phyloP scores from a whole-genome alignment of 768 basidiomycete genomes.

The Tephrocybe sp. region DNA sequence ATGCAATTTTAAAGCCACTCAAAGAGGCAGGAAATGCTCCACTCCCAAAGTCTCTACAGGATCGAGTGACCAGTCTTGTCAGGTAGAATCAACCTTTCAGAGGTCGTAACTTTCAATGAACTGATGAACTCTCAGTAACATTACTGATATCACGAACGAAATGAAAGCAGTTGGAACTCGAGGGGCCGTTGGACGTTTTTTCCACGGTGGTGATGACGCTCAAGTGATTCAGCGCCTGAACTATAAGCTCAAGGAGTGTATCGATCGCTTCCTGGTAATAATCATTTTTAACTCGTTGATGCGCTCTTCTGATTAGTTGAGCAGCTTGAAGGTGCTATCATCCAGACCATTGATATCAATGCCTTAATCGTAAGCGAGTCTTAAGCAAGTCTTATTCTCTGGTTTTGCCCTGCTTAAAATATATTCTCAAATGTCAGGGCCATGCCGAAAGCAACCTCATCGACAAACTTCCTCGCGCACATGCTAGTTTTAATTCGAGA shows the following conservation, averaged over 20 bases:
- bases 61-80: constrained; percentile 5
- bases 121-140: constrained; percentile 3
- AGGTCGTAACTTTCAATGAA: no score
- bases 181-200: constrained; percentile 5
- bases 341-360: constrained; percentile 6
- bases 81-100: no score
- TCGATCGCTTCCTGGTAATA: constrained; percentile 12
- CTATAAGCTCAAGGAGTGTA: constrained; percentile 3
- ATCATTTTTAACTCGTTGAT: no score
- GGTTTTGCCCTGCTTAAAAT: no score
- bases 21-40: constrained; percentile 7
- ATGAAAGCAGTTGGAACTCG: constrained; percentile 3
- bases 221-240: constrained; percentile 6
- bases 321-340: constrained; percentile 9
- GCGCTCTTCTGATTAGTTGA: no score
- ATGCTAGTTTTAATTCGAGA: constrained; percentile 11
- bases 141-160: constrained; percentile 2
- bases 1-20: constrained; percentile 8
- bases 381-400: no score
- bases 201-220: constrained; percentile 7
- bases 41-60: constrained; percentile 4
- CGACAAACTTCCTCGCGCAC: constrained; percentile 11
- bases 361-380: constrained; percentile 4
- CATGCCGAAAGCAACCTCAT: constrained; percentile 7
- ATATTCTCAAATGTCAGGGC: no score